These are phyloP conservation scores for Suhomyces bribrorum DNA, from an alignment of 1,139 yeast species.

Conservation along the genomic window DNA sequence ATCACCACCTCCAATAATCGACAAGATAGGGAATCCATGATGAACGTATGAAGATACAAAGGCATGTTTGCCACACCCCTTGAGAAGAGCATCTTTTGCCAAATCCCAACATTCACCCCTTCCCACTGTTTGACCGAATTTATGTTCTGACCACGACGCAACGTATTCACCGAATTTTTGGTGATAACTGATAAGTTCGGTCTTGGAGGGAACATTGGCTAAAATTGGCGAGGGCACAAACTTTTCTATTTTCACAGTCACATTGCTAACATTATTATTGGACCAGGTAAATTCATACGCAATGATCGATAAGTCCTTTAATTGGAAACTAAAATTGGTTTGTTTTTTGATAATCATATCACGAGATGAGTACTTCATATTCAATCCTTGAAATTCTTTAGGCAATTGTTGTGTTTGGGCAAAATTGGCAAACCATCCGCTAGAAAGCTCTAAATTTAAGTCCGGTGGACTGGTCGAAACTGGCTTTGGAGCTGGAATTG, in stretches of 20 bases:
- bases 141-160: slow-evolving; percentile 64
- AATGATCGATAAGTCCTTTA: slow-evolving; percentile 53
- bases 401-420: slow-evolving; percentile 33
- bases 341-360: slow-evolving; percentile 15
- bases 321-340: slow-evolving; percentile 36
- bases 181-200: slow-evolving; percentile 42
- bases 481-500: slow-evolving; percentile 19
- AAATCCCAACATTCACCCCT: slow-evolving; percentile 82
- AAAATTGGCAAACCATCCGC: slow-evolving; percentile 48
- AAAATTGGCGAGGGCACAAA: slow-evolving; percentile 54
- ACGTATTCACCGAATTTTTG: slow-evolving; percentile 52
- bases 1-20: slow-evolving; percentile 30
- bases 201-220: slow-evolving; percentile 33
- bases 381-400: slow-evolving; percentile 34
- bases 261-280: slow-evolving; percentile 24
- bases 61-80: slow-evolving; percentile 65
- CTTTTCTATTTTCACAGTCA: slow-evolving; percentile 30
- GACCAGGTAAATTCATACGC: slow-evolving; percentile 52
- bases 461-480: slow-evolving; percentile 29
- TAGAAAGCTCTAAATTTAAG: slow-evolving; percentile 41
- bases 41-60: slow-evolving; percentile 53
- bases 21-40: slow-evolving; percentile 61
- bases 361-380: slow-evolving; percentile 32
- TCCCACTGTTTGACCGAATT: slow-evolving; percentile 58
- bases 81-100: slow-evolving; percentile 61